Percentiles rank a stretch among this genome's conserved stretches.
These are phyloP conservation scores for Saturnispora mendoncae DNA, from an alignment of 805 yeast genomes.

Conservation along the genomic window DNA sequence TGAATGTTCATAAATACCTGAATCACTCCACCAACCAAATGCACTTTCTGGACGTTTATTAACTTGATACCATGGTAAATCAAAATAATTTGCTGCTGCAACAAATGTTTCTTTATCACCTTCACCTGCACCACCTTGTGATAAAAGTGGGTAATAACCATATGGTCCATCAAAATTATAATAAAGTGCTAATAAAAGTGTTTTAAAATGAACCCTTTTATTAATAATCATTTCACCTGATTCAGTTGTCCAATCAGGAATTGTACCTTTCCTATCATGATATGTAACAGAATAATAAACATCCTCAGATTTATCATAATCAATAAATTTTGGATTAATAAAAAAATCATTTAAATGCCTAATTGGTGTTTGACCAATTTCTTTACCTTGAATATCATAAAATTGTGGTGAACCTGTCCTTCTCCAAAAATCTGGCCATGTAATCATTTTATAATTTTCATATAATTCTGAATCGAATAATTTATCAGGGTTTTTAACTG, in stretches of 20 bases:
- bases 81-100: conserved; percentile 54
- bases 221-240: conserved; percentile 62
- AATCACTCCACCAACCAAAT: conserved; percentile 27
- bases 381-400: conserved; percentile 58
- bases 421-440: conserved; percentile 89
- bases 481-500: conserved; percentile 54
- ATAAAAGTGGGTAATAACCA: conserved; percentile 58
- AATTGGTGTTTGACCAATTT: conserved; percentile 30
- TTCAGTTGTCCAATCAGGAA: conserved; percentile 64
- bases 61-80: conserved; percentile 45
- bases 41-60: conserved; percentile 31
- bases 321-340: conserved; percentile 25
- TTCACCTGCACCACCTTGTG: conserved; percentile 71
- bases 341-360: conserved; percentile 27
- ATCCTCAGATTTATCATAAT: conserved; percentile 30
- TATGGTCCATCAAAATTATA: conserved; percentile 61
- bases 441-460: conserved; percentile 38
- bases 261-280: conserved; percentile 59
- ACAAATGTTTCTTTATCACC: conserved; percentile 76
- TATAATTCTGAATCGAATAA: conserved; percentile 54
- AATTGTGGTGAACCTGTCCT: conserved; percentile 69
- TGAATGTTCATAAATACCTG: conserved; percentile 28
- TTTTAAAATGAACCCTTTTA: conserved; percentile 48
- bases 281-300: conserved; percentile 32
- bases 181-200: conserved; percentile 51